Base-by-base conservation (phyloP, 2,329 filamentous ascomycete species). In the Pseudocercospora eumusae region DNA sequence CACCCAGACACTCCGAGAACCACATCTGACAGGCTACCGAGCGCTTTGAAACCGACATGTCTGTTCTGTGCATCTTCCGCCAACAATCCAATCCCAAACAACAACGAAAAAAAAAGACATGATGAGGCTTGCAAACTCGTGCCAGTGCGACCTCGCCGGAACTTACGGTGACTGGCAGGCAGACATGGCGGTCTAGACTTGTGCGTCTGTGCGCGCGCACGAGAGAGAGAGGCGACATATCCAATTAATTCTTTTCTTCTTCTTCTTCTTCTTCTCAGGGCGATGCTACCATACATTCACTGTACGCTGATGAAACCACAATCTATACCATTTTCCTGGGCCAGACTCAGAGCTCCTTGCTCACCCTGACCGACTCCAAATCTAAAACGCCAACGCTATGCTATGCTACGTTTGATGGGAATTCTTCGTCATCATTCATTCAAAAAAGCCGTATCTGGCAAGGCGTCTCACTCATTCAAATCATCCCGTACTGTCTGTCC, bases 331-430 rank as follows among this genome's bases (percentile, higher is more conserved):
- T 62, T 53, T 56, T 13, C 53, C 40, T 52, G 20, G 55, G 49
- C 25, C n/a, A n/a, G n/a, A n/a, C n/a, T n/a, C 20, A 28, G 31
- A 50, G 45, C 49, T 50, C 54, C 54, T 56, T 56, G 53, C 62
- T 64, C 59, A 64, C 63, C 63, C 62, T 64, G 63, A 64, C 63
- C 63, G 59, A 64, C 59, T 57, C 36, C 23, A 57, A 45, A 15
- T 33, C 52, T 27, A 55, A 36, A 21, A 31, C 27, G n/a, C 36
- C 55, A 56, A 55, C 56, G 33, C 57, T 15, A 27, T 31, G 55
- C 40, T n/a, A n/a, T n/a, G n/a, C n/a, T n/a, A n/a, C n/a, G n/a
- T n/a, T n/a, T 20, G 21, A 52, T 23, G 20, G 20, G 11, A 31
- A 52, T 52, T 45, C n/a, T 55, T 61, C 57, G 42, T 59, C 49